Conservation (phyloP, 2,329 filamentous ascomycete species). For the Neopestalotiopsis sp. region DNA sequence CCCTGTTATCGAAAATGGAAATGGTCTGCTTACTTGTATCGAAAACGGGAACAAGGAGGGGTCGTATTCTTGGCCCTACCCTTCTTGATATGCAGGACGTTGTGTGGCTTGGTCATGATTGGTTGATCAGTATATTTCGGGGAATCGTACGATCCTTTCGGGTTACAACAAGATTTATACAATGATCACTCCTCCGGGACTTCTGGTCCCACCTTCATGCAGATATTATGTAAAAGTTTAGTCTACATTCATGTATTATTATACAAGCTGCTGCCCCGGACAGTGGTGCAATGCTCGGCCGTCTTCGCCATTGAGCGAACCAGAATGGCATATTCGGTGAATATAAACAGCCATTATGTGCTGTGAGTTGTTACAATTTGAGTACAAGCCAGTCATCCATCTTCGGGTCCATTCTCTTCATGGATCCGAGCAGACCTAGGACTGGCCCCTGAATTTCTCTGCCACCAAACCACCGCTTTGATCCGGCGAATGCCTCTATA, state of each 20-base stretch:
- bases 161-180: not conserved
- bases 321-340: not conserved
- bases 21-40: not conserved
- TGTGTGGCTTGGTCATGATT: not conserved
- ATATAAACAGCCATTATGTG: not conserved
- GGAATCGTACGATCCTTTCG: not conserved
- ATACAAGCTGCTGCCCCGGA: not conserved
- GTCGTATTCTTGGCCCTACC: not conserved
- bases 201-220: not conserved
- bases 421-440: constrained; percentile 67
- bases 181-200: not conserved
- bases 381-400: constrained; percentile 56
- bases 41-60: not conserved
- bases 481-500: constrained; percentile 78
- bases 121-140: not conserved
- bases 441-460: constrained; percentile 77
- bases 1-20: not conserved
- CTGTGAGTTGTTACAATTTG: constrained; percentile 47
- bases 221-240: not conserved
- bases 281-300: not conserved
- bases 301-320: not conserved
- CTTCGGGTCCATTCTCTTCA: constrained; percentile 54
- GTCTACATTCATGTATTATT: not conserved
- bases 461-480: constrained; percentile 77
- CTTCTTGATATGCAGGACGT: not conserved